phyloP scores from a whole-genome alignment of 176 grass and related monocot genomes.

The Oryza meridionalis region DNA sequence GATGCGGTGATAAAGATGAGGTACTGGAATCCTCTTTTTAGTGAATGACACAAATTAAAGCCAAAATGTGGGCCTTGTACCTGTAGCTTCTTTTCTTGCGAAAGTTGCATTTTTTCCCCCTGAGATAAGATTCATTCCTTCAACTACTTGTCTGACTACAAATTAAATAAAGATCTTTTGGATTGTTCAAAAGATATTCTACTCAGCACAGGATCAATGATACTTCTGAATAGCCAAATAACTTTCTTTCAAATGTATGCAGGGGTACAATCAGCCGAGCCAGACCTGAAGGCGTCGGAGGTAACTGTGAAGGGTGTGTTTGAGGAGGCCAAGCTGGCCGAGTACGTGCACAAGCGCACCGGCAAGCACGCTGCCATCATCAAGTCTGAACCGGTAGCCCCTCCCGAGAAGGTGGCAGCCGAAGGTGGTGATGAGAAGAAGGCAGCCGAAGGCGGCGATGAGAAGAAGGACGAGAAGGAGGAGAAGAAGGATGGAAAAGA shows the following conservation, averaged over 20 bases:
- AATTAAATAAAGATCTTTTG: not conserved
- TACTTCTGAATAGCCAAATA: not conserved
- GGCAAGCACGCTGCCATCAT: conserved; percentile 82
- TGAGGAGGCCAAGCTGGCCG: conserved; percentile 59
- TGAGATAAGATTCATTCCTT: conserved; percentile 29
- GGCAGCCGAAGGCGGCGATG: conserved; percentile 43
- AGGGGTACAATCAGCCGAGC: conserved; percentile 77
- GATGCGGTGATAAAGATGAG: conserved; percentile 15
- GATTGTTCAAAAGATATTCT: not conserved
- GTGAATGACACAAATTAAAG: conserved; percentile 9
- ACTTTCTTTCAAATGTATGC: conserved; percentile 12
- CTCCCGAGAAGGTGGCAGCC: conserved; percentile 33
- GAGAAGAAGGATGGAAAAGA: conserved; percentile 22
- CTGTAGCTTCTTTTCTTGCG: conserved; percentile 20
- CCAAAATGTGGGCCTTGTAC: conserved; percentile 34
- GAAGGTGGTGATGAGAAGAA: conserved; percentile 52
- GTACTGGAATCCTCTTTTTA: conserved; percentile 8
- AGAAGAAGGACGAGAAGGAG: conserved; percentile 41
- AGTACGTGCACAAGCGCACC: conserved; percentile 83
- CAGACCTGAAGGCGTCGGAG: conserved; percentile 62
- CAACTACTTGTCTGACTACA: conserved; percentile 30
- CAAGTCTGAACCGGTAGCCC: conserved; percentile 55
- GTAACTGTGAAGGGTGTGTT: conserved; percentile 82
- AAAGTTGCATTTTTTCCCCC: conserved; percentile 4
- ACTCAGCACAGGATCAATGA: not conserved